phyloP scores from a whole-genome alignment of 2,329 filamentous ascomycete genomes.

The Botrytis galanthina region DNA sequence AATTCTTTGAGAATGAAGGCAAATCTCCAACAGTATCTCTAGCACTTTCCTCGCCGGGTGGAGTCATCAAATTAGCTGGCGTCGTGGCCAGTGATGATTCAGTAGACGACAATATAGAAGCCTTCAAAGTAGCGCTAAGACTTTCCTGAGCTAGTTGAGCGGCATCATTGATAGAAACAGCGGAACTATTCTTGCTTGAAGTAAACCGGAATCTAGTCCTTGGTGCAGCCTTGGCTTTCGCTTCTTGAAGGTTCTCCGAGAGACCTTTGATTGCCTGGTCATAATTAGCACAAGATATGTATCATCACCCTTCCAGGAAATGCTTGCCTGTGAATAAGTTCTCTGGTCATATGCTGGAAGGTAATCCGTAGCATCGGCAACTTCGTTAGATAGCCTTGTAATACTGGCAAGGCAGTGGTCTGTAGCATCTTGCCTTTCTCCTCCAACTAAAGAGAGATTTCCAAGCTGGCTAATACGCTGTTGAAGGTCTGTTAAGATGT shows the following conservation, averaged over 20 bases:
- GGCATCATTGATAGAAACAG: slow-evolving; percentile 55
- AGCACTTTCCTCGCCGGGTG: slow-evolving; percentile 32
- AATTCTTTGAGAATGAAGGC: slow-evolving; percentile 47
- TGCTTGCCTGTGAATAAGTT: slow-evolving; percentile 71
- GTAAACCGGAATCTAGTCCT: slow-evolving; percentile 85
- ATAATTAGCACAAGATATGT: slow-evolving; percentile 39
- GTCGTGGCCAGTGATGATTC: slow-evolving; percentile 45
- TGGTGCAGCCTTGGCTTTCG: slow-evolving; percentile 65
- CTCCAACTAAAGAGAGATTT: slow-evolving; percentile 59
- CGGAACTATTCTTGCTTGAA: slow-evolving; percentile 52
- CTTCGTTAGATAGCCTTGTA: slow-evolving; percentile 75
- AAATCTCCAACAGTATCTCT: slow-evolving; percentile 42
- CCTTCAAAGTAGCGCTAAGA: slow-evolving; percentile 40
- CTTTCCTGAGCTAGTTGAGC: slow-evolving; percentile 51
- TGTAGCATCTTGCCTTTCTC: slow-evolving; percentile 76
- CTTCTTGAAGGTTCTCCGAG: slow-evolving; percentile 73
- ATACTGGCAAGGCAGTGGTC: slow-evolving; percentile 80
- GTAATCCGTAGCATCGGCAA: slow-evolving; percentile 78
- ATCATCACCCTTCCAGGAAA: neutral
- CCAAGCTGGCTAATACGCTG: slow-evolving; percentile 70
- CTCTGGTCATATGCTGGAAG: slow-evolving; percentile 88
- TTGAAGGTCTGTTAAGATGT: slow-evolving; percentile 60
- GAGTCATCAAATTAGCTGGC: slow-evolving; percentile 30
- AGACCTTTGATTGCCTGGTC: slow-evolving; percentile 69
- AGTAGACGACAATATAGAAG: slow-evolving; percentile 38